phyloP scores from a whole-genome alignment of 2,329 filamentous ascomycete species.

The Fusarium scirpi region DNA sequence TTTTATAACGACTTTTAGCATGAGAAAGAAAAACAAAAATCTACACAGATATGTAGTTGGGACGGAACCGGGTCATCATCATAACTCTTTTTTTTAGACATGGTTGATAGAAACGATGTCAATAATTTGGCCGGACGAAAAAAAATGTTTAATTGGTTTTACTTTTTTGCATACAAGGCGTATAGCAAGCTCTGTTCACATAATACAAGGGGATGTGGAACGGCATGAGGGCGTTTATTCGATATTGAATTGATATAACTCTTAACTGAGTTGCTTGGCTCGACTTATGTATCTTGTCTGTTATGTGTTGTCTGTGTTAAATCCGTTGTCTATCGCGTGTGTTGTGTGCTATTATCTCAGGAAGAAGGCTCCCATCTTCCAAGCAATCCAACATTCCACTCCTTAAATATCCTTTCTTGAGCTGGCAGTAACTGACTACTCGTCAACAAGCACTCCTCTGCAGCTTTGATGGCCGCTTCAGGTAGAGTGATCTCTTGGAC shows the following conservation, averaged over 20 bases:
- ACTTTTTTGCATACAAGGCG: slow-evolving; percentile 26
- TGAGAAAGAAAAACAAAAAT: slow-evolving; percentile 44
- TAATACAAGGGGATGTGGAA: slow-evolving; percentile 1
- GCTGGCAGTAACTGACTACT: slow-evolving; percentile 67
- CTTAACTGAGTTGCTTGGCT: neutral
- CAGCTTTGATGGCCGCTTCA: slow-evolving; percentile 58
- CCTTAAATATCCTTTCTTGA: slow-evolving; percentile 68
- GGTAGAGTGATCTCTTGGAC: slow-evolving; percentile 72
- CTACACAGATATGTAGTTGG: slow-evolving; percentile 45
- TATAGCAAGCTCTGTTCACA: slow-evolving; percentile 16
- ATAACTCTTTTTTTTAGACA: slow-evolving; percentile 32
- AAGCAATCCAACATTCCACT: slow-evolving; percentile 76
- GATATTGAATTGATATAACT: neutral
- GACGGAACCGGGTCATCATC: slow-evolving; percentile 23
- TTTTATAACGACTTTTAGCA: slow-evolving; percentile 47
- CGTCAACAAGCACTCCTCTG: slow-evolving; percentile 58
- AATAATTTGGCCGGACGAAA: slow-evolving; percentile 43
- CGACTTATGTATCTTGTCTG: neutral
- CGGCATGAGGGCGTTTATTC: slow-evolving; percentile 20
- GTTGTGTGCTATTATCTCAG: neutral
- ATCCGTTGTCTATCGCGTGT: neutral
- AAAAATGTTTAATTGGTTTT: slow-evolving; percentile 39
- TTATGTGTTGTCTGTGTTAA: neutral
- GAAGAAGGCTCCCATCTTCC: slow-evolving; percentile 52
- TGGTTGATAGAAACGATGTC: slow-evolving; percentile 43